Conservation (phyloP, 352 stramenopile species). For the Saprolegnia parasitica region DNA sequence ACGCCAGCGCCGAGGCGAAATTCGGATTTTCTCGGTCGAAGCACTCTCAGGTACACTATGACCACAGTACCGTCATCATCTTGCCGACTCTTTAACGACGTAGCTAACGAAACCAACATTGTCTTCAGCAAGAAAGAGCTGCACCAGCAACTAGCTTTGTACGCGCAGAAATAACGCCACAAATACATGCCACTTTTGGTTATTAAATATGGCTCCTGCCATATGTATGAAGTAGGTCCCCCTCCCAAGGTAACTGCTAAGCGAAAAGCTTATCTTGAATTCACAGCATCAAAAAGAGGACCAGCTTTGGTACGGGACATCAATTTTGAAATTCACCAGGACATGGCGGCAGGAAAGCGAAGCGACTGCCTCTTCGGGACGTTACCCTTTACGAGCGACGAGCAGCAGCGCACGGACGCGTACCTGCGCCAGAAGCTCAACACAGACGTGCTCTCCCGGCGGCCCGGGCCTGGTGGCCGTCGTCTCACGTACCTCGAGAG, state of each 20-base stretch:
- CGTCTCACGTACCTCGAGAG: slow-evolving; percentile 86
- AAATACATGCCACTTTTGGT: not conserved
- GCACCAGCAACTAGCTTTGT: slow-evolving; percentile 22
- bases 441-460: slow-evolving; percentile 60
- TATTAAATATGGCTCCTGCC: not conserved
- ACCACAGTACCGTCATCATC: not conserved
- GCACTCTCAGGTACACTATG: slow-evolving; percentile 3
- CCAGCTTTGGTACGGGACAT: not conserved
- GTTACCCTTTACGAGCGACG: slow-evolving; percentile 44
- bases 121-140: slow-evolving; percentile 27
- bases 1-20: slow-evolving; percentile 18
- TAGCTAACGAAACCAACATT: slow-evolving; percentile 26
- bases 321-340: not conserved
- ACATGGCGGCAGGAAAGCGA: not conserved
- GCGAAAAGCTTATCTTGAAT: not conserved
- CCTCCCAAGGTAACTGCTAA: not conserved
- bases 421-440: slow-evolving; percentile 82
- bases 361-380: slow-evolving; percentile 44
- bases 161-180: slow-evolving; percentile 15
- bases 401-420: slow-evolving; percentile 54
- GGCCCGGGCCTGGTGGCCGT: slow-evolving; percentile 61
- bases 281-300: not conserved
- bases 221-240: not conserved
- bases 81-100: not conserved
- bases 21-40: slow-evolving; percentile 24